These are phyloP conservation scores for Oropetium thomaeum DNA, from an alignment of 176 grass and related monocot species.

Conservation along the genomic window DNA sequence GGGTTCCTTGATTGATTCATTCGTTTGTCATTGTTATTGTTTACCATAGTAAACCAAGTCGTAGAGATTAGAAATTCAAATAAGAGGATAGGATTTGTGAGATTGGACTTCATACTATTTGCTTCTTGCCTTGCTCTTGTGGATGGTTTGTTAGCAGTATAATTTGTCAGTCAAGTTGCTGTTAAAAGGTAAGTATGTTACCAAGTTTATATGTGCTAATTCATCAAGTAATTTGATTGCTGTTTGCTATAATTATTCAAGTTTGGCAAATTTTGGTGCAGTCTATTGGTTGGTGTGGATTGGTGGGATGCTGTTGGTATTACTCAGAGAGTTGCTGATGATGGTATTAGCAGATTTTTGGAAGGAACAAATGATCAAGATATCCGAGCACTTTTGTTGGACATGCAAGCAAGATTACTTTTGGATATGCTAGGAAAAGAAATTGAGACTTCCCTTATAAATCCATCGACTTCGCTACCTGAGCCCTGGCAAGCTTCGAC, in stretches of 20 bases:
- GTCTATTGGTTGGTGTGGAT: slow-evolving; percentile 87
- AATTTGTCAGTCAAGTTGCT: background rate
- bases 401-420: slow-evolving; percentile 99
- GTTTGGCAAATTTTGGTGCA: slow-evolving; percentile 91
- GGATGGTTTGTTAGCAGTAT: slow-evolving; percentile 2
- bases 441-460: slow-evolving; percentile 87
- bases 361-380: slow-evolving; percentile 99
- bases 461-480: slow-evolving; percentile 87
- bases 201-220: slow-evolving; percentile 21
- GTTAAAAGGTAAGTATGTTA: slow-evolving; percentile 83
- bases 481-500: slow-evolving; percentile 91
- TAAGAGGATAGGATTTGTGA: too few species aligned
- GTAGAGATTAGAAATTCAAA: too few species aligned
- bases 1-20: too few species aligned
- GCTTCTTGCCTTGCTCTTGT: background rate
- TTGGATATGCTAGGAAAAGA: slow-evolving; percentile 98
- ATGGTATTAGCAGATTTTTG: slow-evolving; percentile 89
- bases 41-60: too few species aligned
- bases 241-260: background rate
- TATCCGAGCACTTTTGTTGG: slow-evolving; percentile 94
- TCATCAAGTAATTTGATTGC: slow-evolving; percentile 29
- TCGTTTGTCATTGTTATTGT: too few species aligned
- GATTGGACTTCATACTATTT: too few species aligned
- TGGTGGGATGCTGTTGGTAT: slow-evolving; percentile 99
- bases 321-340: slow-evolving; percentile 97